Percentiles rank a stretch among this genome's conserved stretches.
These are phyloP conservation scores for Hsuehochloa calcarea DNA, from an alignment of 176 grass and related monocot species.

Conservation along the genomic window DNA sequence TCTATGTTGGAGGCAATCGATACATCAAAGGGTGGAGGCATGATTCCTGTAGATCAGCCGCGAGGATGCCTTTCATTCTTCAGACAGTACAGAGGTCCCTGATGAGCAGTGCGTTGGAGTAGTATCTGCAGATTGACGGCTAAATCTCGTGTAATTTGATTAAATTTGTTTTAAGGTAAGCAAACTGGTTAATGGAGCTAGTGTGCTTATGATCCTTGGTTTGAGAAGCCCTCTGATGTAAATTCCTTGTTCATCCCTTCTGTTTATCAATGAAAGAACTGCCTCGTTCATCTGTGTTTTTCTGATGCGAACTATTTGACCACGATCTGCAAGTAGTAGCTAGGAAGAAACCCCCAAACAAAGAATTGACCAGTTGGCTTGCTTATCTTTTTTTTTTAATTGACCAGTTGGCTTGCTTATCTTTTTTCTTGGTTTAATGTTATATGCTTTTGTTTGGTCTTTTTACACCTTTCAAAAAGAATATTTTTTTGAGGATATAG, in stretches of 20 bases:
- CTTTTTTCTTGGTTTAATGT: not conserved
- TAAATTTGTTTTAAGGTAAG: constrained; percentile 26
- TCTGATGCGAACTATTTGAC: not conserved
- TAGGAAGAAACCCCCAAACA: not conserved
- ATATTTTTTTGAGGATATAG: not conserved
- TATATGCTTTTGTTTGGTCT: not conserved
- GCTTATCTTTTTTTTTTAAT: not conserved
- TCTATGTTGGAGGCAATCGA: constrained; percentile 83
- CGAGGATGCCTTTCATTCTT: constrained; percentile 77
- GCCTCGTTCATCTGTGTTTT: not conserved
- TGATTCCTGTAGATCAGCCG: constrained; percentile 71
- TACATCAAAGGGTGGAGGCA: constrained; percentile 87
- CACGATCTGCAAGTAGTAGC: not conserved
- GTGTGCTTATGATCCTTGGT: constrained; percentile 16
- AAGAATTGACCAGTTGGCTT: not conserved
- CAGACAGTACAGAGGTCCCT: constrained; percentile 60
- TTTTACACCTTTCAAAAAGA: not conserved
- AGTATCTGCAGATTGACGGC: constrained; percentile 9
- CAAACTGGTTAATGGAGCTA: constrained; percentile 44
- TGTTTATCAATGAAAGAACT: constrained; percentile 28
- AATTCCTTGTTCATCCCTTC: constrained; percentile 23
- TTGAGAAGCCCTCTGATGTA: constrained; percentile 32
- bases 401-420: not conserved
- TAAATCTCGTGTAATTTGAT: constrained; percentile 24
- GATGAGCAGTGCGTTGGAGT: not conserved